phyloP scores from a whole-genome alignment of 1,139 yeast genomes.

The Hansenula sp. region DNA sequence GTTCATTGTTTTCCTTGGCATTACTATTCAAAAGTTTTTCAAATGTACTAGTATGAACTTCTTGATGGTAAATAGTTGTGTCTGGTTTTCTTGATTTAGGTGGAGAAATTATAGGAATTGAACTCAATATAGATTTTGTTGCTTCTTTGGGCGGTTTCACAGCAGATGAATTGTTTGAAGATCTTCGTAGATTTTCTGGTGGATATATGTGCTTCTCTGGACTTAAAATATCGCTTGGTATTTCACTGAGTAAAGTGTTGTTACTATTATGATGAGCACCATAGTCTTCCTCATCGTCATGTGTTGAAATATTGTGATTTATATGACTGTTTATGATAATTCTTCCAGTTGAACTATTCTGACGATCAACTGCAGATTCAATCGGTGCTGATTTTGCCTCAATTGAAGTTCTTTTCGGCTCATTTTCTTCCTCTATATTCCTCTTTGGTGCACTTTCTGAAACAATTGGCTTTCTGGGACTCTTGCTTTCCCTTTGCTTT shows the following conservation, averaged over 20 bases:
- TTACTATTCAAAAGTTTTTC: neutral
- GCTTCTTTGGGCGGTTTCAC: neutral
- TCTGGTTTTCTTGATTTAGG: neutral
- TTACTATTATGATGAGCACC: conserved; percentile 3
- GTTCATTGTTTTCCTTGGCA: neutral
- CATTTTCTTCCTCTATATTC: neutral
- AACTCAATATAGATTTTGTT: neutral
- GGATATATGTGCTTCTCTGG: conserved; percentile 22
- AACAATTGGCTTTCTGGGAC: neutral
- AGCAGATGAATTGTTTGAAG: neutral
- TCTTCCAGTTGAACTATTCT: conserved; percentile 2
- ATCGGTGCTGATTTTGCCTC: neutral
- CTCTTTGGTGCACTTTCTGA: no score
- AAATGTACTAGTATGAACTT: neutral
- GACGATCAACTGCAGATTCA: neutral
- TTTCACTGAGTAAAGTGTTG: conserved; percentile 16
- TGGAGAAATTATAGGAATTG: conserved; percentile 1
- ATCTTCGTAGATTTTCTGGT: conserved; percentile 7
- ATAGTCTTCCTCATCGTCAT: conserved; percentile 4
- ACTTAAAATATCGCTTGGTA: conserved; percentile 21
- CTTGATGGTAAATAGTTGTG: no score
- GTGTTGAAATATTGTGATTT: neutral
- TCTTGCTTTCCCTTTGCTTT: neutral
- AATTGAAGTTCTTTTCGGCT: no score
- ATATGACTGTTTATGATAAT: neutral